Evolutionary conservation across 2,329 filamentous ascomycete species (phyloP).

Genomic region (Calonectria pseudoturangicola): DNA sequence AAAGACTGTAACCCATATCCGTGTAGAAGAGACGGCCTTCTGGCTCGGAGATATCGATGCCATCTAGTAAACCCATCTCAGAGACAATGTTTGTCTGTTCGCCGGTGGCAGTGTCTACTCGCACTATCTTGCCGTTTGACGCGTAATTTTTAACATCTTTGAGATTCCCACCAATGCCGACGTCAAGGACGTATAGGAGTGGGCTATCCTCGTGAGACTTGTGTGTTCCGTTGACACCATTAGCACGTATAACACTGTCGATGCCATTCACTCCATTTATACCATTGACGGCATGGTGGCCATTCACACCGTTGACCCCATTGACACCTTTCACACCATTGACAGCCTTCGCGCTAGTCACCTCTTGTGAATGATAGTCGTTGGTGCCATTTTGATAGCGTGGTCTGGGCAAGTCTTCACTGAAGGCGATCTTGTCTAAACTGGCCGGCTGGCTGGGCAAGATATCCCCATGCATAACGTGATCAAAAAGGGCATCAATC

Average conservation of each 20-base stretch:
- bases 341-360: too few relatives aligned
- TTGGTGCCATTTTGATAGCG: neutral
- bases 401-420: too few relatives aligned
- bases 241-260: neutral
- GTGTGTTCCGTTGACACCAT: neutral
- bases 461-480: neutral
- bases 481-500: constrained; percentile 1
- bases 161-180: neutral
- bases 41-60: neutral
- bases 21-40: neutral
- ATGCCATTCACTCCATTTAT: neutral
- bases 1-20: neutral
- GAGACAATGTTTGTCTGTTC: neutral
- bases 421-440: too few relatives aligned
- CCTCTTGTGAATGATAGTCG: too few relatives aligned
- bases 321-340: too few relatives aligned
- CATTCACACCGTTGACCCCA: too few relatives aligned
- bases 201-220: neutral
- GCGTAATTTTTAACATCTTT: neutral
- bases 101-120: neutral
- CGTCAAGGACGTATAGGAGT: neutral
- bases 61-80: neutral
- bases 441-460: neutral
- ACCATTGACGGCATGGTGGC: too few relatives aligned
- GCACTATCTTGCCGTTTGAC: constrained; percentile 4